phyloP scores from a whole-genome alignment of 2,329 filamentous ascomycete genomes.

The Talaromyces sp. region DNA sequence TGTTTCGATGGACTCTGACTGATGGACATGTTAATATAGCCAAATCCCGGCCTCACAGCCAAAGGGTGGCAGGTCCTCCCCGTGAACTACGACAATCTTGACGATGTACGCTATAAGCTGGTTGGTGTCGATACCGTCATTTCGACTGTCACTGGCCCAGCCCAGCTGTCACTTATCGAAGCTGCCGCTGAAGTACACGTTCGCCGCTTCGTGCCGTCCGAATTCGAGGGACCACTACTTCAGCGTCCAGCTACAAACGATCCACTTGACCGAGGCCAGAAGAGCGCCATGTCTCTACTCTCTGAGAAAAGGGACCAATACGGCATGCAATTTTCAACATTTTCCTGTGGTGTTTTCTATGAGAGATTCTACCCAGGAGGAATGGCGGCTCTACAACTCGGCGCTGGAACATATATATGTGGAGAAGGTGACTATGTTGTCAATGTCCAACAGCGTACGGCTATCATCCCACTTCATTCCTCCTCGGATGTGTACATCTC shows the following conservation, averaged over 20 bases:
- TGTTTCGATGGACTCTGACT: constrained; percentile 4
- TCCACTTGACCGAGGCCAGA: constrained; percentile 58
- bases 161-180: constrained; percentile 68
- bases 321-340: constrained; percentile 63
- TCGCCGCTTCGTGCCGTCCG: constrained; percentile 66
- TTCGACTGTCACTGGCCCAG: constrained; percentile 63
- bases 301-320: constrained; percentile 46
- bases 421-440: constrained; percentile 63
- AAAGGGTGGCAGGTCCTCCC: constrained; percentile 59
- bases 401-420: constrained; percentile 50
- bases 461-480: constrained; percentile 56
- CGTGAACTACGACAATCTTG: constrained; percentile 61
- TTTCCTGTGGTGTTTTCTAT: constrained; percentile 72
- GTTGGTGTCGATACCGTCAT: constrained; percentile 70
- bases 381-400: constrained; percentile 57
- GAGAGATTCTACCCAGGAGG: constrained; percentile 69
- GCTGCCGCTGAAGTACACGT: constrained; percentile 63
- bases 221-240: constrained; percentile 64
- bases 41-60: constrained; percentile 31
- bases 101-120: constrained; percentile 61
- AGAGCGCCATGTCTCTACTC: constrained; percentile 54
- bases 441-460: constrained; percentile 54
- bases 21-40: constrained; percentile 19
- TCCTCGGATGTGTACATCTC: constrained; percentile 55
- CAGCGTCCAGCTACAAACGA: constrained; percentile 51